Evolutionary conservation across 371 early-diverging fungal species (phyloP).

Genomic region (Haplosporangium sp.): DNA sequence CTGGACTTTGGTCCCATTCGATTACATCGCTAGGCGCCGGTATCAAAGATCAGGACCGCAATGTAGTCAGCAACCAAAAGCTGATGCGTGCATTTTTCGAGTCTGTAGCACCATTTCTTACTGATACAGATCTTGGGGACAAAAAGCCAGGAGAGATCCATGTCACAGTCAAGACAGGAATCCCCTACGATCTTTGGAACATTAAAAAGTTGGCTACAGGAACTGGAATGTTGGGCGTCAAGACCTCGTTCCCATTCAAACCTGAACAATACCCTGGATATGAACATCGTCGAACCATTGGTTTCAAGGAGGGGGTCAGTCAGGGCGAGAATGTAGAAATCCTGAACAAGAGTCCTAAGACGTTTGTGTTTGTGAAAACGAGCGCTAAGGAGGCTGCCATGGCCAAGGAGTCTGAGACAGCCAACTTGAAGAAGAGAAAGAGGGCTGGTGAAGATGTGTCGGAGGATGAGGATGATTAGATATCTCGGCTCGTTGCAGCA

Average conservation of each 20-base stretch:
- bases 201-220: constrained; percentile 79
- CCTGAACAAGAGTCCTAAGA: constrained; percentile 69
- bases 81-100: constrained; percentile 78
- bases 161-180: constrained; percentile 86
- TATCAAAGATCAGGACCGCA: constrained; percentile 93
- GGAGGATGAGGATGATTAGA: constrained; percentile 40
- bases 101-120: constrained; percentile 68
- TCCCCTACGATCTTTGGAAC: constrained; percentile 92
- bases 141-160: constrained; percentile 75
- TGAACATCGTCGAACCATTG: constrained; percentile 93
- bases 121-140: constrained; percentile 53
- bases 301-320: constrained; percentile 86
- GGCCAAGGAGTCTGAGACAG: constrained; percentile 52
- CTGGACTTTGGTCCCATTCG: background rate
- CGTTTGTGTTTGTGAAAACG: constrained; percentile 75
- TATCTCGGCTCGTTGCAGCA: too few relatives aligned
- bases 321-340: constrained; percentile 87
- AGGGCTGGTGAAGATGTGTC: constrained; percentile 54
- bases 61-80: constrained; percentile 85
- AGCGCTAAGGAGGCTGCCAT: constrained; percentile 62
- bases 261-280: constrained; percentile 86
- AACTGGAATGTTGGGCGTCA: constrained; percentile 66
- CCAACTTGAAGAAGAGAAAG: constrained; percentile 49
- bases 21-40: constrained; percentile 68
- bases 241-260: constrained; percentile 72